These are phyloP conservation scores for Boehmeria nivea DNA, from an alignment of 306 rosid species.

Conservation along the genomic window DNA sequence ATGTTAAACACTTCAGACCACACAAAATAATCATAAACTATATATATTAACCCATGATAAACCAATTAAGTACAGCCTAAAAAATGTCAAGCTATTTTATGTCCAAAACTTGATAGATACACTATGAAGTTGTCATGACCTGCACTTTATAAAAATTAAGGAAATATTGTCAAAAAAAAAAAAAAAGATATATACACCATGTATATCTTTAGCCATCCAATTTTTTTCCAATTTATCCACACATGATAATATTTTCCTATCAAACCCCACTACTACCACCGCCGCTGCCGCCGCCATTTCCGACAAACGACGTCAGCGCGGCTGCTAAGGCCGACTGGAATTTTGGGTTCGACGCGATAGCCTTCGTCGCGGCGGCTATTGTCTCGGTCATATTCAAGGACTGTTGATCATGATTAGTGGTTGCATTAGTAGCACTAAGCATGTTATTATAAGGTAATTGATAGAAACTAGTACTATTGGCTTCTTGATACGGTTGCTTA, in stretches of 20 bases:
- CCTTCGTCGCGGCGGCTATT: slow-evolving; percentile 81
- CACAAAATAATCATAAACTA: too few relatives aligned
- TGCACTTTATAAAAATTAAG: neutral
- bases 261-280: slow-evolving; percentile 13
- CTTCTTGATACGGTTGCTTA: slow-evolving; percentile 33
- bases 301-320: slow-evolving; percentile 66
- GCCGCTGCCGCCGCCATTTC: slow-evolving; percentile 17
- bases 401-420: slow-evolving; percentile 10
- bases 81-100: too few relatives aligned
- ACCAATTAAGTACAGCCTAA: too few relatives aligned
- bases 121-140: neutral
- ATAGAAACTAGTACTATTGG: neutral
- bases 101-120: neutral
- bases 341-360: slow-evolving; percentile 64
- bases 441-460: slow-evolving; percentile 9
- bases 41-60: too few relatives aligned
- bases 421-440: neutral
- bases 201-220: neutral
- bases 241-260: neutral
- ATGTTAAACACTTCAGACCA: too few relatives aligned
- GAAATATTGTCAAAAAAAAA: neutral
- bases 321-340: slow-evolving; percentile 90
- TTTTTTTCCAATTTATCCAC: neutral
- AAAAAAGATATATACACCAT: slow-evolving; percentile 1
- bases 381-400: slow-evolving; percentile 28